Base-by-base conservation (phyloP, 129 eudicot genomes). In the Flaveria ramosissima region DNA sequence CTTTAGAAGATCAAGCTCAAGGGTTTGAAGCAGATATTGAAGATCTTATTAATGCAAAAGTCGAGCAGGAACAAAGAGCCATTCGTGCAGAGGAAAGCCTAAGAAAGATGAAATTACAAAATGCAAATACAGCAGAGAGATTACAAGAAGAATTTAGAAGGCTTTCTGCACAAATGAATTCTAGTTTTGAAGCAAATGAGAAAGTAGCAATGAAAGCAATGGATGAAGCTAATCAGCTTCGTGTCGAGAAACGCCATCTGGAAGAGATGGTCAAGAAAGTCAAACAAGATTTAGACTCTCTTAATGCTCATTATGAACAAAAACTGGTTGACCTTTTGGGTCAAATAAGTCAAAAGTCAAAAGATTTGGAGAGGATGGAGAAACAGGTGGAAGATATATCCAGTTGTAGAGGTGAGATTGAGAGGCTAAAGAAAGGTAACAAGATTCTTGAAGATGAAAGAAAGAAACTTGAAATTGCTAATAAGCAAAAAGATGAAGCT, bases 71-170 rank as follows among this genome's bases (percentile, higher is more conserved):
- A 83, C 89, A 91, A 68, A 77, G 91, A 82, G 96, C 96, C 14
- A 86, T 89, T 82, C 80, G 59, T 39, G 97, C 97, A 46, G 97
- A 95, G 57, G 97, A 88, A 78, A 84, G 72, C 12, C 72, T 95
- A 83, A 89, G 92, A 80, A 85, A 88, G 85, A 86, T 80, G 15
- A 74, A 87, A 72, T 77, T 73, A 83, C 91, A 95, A 77, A 91
- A 89, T 74, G 88, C 82, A 15, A 89, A 71, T 53, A 89, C 91
- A 11, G 97, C 94, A 14, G 92, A 86, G 59, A 80, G 83, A 78
- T 86, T 95, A 73, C 99, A 95, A 80, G 97, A 89, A 62, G 99
- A 95, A 72, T 89, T 95, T 62, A 86, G 80, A 74, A 88, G 90
- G 81, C 91, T 91, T 36, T 95, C 94, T 6, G 61, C 79, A 61